phyloP scores from a whole-genome alignment of 306 rosid species.

The Astragalus membranaceus region DNA sequence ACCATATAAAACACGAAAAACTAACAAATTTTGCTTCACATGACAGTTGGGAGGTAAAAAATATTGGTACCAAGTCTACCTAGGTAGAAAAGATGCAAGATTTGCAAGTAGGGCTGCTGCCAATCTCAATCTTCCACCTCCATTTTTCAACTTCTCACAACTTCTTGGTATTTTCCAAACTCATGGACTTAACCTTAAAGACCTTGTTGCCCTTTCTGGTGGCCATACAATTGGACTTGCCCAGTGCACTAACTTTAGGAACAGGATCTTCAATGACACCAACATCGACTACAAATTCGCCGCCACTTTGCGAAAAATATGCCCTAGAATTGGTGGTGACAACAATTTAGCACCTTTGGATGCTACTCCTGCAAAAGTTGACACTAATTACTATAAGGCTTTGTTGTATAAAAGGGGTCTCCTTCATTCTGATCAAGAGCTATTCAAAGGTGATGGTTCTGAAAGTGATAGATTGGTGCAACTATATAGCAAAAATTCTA shows the following conservation, averaged over 20 bases:
- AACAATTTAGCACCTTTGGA: constrained; percentile 18
- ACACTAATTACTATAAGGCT: constrained; percentile 16
- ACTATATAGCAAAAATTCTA: neutral
- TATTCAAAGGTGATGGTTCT: constrained; percentile 27
- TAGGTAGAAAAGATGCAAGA: constrained; percentile 47
- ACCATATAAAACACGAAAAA: neutral
- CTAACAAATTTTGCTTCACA: neutral
- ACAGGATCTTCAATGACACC: constrained; percentile 32
- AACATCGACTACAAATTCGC: constrained; percentile 26
- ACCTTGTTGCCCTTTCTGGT: constrained; percentile 44
- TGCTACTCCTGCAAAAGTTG: constrained; percentile 15
- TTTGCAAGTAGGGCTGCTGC: constrained; percentile 35
- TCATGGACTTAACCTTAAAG: constrained; percentile 31
- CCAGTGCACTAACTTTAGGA: constrained; percentile 17
- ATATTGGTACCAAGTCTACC: constrained; percentile 30
- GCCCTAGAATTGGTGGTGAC: constrained; percentile 6
- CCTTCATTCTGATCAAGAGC: constrained; percentile 39
- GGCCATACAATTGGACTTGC: constrained; percentile 42
- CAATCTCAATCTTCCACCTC: constrained; percentile 28
- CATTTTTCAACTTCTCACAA: constrained; percentile 17
- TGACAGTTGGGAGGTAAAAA: constrained; percentile 33
- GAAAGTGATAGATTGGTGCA: constrained; percentile 26
- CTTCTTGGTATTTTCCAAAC: constrained; percentile 25
- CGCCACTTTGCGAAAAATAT: neutral
- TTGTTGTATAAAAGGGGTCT: constrained; percentile 31